Evolutionary conservation across 2,329 filamentous ascomycete genomes (phyloP).

Genomic region (Kalaharituber pfeilii): DNA sequence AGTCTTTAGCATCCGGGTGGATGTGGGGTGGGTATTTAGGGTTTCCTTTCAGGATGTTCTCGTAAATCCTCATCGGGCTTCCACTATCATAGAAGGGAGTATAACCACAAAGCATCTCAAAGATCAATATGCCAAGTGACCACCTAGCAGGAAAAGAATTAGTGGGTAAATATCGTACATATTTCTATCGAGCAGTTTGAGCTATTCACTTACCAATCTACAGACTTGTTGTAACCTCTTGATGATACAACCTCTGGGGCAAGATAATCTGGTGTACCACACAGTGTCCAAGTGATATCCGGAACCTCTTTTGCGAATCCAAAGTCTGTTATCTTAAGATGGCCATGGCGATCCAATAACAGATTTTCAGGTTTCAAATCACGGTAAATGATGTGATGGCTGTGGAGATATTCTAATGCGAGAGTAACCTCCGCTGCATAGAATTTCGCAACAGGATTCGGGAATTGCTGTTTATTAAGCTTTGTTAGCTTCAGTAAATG

Average conservation of each 20-base stretch:
- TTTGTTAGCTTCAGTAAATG: neutral
- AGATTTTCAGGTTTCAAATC: constrained; percentile 93
- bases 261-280: constrained; percentile 91
- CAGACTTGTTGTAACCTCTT: constrained; percentile 98
- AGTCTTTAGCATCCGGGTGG: constrained; percentile 80
- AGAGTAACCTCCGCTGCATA: constrained; percentile 95
- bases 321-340: constrained; percentile 95
- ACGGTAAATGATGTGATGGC: constrained; percentile 90
- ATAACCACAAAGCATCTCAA: constrained; percentile 98
- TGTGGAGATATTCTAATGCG: constrained; percentile 86
- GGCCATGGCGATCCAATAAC: constrained; percentile 77
- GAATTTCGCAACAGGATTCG: constrained; percentile 97
- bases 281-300: constrained; percentile 98
- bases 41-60: constrained; percentile 90
- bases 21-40: constrained; percentile 97
- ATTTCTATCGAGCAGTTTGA: neutral
- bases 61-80: constrained; percentile 97
- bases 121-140: constrained; percentile 95
- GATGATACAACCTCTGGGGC: constrained; percentile 97
- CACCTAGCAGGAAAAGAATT: constrained; percentile 45
- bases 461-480: constrained; percentile 61
- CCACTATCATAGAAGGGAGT: constrained; percentile 98
- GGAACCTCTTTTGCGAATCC: constrained; percentile 96
- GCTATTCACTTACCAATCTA: constrained; percentile 88
- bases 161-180: neutral